These are phyloP conservation scores for Chalciporus pseudorubinellus DNA, from an alignment of 768 basidiomycete genomes.

Conservation along the genomic window DNA sequence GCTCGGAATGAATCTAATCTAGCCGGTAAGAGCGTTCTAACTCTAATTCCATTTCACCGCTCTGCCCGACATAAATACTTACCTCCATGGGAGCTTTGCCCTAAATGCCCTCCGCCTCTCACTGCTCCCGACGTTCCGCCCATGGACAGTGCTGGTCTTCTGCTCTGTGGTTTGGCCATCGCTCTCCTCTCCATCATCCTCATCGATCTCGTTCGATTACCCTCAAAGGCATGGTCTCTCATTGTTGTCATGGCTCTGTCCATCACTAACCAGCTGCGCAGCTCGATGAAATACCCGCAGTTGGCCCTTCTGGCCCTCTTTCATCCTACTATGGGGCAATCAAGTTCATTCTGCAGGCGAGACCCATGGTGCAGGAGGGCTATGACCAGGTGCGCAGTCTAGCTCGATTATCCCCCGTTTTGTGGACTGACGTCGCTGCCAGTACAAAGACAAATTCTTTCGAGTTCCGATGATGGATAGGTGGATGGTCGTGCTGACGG, in stretches of 20 bases:
- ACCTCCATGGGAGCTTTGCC: conserved; percentile 17
- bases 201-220: conserved; percentile 21
- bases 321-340: conserved; percentile 33
- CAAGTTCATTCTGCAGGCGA: conserved; percentile 31
- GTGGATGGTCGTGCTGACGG: conserved; percentile 47
- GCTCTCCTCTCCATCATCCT: conserved; percentile 11
- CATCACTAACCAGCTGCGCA: conserved; percentile 10
- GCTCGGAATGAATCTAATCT: conserved; percentile 31
- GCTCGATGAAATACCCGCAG: conserved; percentile 34
- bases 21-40: conserved; percentile 22
- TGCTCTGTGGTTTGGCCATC: conserved; percentile 20
- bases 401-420: not conserved
- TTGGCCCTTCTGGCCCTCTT: conserved; percentile 35
- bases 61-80: conserved; percentile 33
- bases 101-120: conserved; percentile 29
- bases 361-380: conserved; percentile 35
- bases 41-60: conserved; percentile 30
- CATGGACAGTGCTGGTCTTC: conserved; percentile 25
- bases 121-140: conserved; percentile 21
- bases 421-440: conserved; percentile 15
- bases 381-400: conserved; percentile 31
- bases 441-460: conserved; percentile 38
- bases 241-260: not conserved
- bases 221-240: conserved; percentile 25
- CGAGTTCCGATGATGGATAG: conserved; percentile 42